Base-by-base conservation (phyloP, 352 stramenopile genomes). In the Globisporangium yorkense region DNA sequence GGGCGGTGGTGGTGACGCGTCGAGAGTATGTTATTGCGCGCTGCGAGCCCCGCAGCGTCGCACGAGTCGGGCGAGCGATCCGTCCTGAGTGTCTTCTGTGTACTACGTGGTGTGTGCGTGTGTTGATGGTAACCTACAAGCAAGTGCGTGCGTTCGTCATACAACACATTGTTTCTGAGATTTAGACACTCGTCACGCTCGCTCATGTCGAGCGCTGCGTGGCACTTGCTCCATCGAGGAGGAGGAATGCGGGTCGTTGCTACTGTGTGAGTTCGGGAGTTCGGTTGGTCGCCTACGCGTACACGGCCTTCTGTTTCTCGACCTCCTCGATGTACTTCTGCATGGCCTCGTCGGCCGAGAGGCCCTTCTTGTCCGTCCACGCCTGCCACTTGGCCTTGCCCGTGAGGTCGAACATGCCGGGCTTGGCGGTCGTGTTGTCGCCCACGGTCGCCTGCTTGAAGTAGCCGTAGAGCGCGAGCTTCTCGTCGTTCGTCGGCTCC, bases 391-490 rank as follows among this genome's bases (percentile, higher is more conserved):
- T 96, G 68, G 83, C 83, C 72, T 94, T 93, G 64, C 74, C 83
- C 51, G 72, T 88, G 35, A 96, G 57, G 70, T 96, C 82, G 58
- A 95, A 90, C 81, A 96, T 94, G 61, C 87, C 85, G 6, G 88
- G 82, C 63, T 82, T 83, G 55, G 73, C 35, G 50, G 82, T 92
- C 61, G 76, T 90, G 72, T 89, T 88, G 80, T 96, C 86, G 20
- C 88, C 88, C 27, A 89, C 67, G 12, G 83, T 96, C 48, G 84
- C 87, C 72, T 96, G 88, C 82, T 96, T 96, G 84, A 81, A 96
- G 66, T 83, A 78, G n/a, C 82, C 78, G 77, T 96, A 96, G 51
- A 96, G 68, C 27, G 74, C 70, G 59, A 96, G 84, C 80, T 96
- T 96, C 67, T 96, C 84, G 51, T 93, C 83, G 81, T 96, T 94